These are phyloP conservation scores for Colletotrichum brevisporum DNA, from an alignment of 2,329 filamentous ascomycete species.

Conservation along the genomic window DNA sequence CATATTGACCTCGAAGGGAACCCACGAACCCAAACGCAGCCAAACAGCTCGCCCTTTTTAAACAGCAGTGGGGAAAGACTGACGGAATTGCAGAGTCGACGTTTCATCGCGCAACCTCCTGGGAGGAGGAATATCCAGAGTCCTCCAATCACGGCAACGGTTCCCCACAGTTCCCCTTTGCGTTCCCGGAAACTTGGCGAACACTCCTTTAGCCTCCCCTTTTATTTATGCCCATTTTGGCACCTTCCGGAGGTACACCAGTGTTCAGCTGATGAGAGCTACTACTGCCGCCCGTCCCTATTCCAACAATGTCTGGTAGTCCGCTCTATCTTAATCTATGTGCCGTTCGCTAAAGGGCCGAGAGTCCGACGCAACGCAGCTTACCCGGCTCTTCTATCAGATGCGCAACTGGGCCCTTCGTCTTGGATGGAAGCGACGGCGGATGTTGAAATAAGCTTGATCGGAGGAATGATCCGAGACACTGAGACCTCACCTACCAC, in stretches of 20 bases:
- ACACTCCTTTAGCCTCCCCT: slow-evolving; percentile 6
- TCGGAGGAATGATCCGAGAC: slow-evolving; percentile 4
- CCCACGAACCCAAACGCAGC: neutral
- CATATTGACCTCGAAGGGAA: slow-evolving; percentile 12
- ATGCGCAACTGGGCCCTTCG: neutral
- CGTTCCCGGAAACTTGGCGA: slow-evolving; percentile 17
- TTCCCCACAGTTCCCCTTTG: slow-evolving; percentile 20
- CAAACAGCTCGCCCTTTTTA: slow-evolving; percentile 12
- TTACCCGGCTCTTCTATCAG: neutral
- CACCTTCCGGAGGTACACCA: too few species aligned
- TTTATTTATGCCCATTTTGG: slow-evolving; percentile 1
- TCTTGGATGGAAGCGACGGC: neutral
- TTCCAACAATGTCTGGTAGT: neutral
- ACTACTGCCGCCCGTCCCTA: neutral
- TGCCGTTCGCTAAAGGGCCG: slow-evolving; percentile 13
- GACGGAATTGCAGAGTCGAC: slow-evolving; percentile 9
- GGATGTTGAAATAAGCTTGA: slow-evolving; percentile 15
- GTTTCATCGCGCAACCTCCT: slow-evolving; percentile 36
- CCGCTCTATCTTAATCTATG: slow-evolving; percentile 14
- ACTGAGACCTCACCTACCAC: neutral
- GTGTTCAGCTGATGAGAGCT: neutral
- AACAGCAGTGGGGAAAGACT: neutral
- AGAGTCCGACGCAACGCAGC: neutral
- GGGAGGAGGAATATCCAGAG: slow-evolving; percentile 24
- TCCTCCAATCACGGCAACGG: slow-evolving; percentile 27